phyloP scores from a whole-genome alignment of 306 rosid species.

The Vigna nakashimae region DNA sequence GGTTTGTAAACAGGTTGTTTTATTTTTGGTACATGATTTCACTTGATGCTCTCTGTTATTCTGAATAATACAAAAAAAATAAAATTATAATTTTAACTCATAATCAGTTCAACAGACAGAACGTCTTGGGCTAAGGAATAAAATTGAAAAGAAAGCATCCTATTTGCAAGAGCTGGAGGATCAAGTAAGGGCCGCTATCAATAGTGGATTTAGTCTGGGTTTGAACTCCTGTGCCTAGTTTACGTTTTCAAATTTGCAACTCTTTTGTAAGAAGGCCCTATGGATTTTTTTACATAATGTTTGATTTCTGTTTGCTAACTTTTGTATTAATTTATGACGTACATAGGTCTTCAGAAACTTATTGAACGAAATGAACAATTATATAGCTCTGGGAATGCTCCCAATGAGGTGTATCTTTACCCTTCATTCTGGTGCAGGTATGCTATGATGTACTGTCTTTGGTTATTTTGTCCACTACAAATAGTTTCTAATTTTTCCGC shows the following conservation, averaged over 20 bases:
- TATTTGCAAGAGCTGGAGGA: constrained; percentile 96
- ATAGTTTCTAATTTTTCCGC: constrained; percentile 26
- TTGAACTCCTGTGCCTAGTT: constrained; percentile 27
- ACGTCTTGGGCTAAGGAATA: constrained; percentile 80
- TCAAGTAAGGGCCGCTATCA: constrained; percentile 63
- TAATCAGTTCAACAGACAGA: constrained; percentile 69
- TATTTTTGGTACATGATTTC: constrained; percentile 9
- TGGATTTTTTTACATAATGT: not conserved
- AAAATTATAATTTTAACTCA: constrained; percentile 32
- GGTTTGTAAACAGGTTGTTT: constrained; percentile 55
- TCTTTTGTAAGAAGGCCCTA: constrained; percentile 18
- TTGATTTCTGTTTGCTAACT: constrained; percentile 44
- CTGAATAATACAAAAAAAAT: not conserved
- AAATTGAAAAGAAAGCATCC: constrained; percentile 90
- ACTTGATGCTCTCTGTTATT: constrained; percentile 11
- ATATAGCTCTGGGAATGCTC: constrained; percentile 84
- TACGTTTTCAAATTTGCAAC: constrained; percentile 29
- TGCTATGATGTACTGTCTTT: constrained; percentile 38
- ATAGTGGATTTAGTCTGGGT: constrained; percentile 24
- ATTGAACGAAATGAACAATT: constrained; percentile 89
- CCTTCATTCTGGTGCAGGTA: constrained; percentile 98
- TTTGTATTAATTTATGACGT: constrained; percentile 58
- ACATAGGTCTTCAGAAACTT: constrained; percentile 89
- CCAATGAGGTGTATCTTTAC: constrained; percentile 93
- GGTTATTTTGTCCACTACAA: constrained; percentile 22